Percentiles rank a stretch among this genome's conserved stretches.
Evolutionary conservation across 495 filamentous ascomycete genomes (phyloP).

Genomic region (Ramalina intermedia): DNA sequence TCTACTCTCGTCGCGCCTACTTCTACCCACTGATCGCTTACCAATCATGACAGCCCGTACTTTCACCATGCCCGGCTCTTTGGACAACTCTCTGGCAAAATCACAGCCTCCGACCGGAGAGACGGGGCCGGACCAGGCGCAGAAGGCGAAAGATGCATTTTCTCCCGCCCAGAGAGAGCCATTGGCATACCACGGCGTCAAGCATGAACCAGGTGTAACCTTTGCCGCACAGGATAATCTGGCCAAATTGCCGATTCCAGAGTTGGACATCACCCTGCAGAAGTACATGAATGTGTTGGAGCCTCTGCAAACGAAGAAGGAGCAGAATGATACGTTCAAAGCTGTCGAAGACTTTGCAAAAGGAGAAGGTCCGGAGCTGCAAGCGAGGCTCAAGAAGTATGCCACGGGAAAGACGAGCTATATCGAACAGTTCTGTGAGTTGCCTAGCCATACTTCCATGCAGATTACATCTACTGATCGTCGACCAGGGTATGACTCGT

Average conservation of each 20-base stretch:
- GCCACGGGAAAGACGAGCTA: slow-evolving; percentile 88
- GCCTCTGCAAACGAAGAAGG: slow-evolving; percentile 64
- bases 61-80: slow-evolving; percentile 46
- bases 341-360: slow-evolving; percentile 78
- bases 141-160: slow-evolving; percentile 26
- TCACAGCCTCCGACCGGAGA: slow-evolving; percentile 16
- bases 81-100: slow-evolving; percentile 45
- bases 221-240: slow-evolving; percentile 81
- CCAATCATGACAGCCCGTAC: slow-evolving; percentile 28
- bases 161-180: slow-evolving; percentile 28
- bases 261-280: slow-evolving; percentile 66
- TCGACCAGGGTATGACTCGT: slow-evolving; percentile 86
- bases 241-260: slow-evolving; percentile 85
- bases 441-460: neutral
- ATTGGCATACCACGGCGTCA: slow-evolving; percentile 26
- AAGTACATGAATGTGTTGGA: slow-evolving; percentile 70
- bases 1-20: slow-evolving; percentile 59
- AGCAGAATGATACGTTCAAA: slow-evolving; percentile 68
- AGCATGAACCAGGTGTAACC: slow-evolving; percentile 52
- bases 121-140: slow-evolving; percentile 17
- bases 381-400: slow-evolving; percentile 85
- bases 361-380: slow-evolving; percentile 68
- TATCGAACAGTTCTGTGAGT: slow-evolving; percentile 97
- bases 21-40: slow-evolving; percentile 41
- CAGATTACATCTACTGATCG: neutral